Base-by-base conservation (phyloP, 2,329 filamentous ascomycete species). In the Aspergillus fructus region DNA sequence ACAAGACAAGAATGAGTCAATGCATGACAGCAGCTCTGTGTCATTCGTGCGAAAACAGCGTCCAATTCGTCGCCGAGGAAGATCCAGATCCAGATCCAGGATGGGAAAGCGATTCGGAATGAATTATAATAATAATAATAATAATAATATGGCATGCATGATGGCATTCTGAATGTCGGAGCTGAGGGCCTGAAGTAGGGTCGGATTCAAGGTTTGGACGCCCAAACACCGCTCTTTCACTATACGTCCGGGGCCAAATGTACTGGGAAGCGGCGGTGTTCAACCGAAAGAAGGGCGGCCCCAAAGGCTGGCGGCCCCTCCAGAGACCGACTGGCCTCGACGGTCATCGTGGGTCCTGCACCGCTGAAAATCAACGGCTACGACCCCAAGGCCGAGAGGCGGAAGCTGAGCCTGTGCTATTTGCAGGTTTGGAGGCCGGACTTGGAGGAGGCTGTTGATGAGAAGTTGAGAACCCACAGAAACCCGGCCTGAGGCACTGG, bases 181-280 rank as follows among this genome's bases (percentile, higher is more conserved):
- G 49, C 49, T 52, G 49, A 52, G 13, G 23, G 17, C 24, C n/a
- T 13, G 15, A n/a, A 33, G 19, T 24, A 52, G 13, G 17, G 30
- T 23, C 13, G 15, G 19, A 34, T 15, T 33, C 49, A 30, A 33
- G 12, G 40, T 30, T 30, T 19, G 12, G 9, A 34, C 40, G 24
- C 11, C 4, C 27, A 43, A 52, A 52, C 49, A 52, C 49, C 49
- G 49, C 49, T 43, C 41, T 30, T 52, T 52, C n/a, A 12, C 40
- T 17, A 37, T 34, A 45, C 43, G 39, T 19, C 24, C 24, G 23
- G 24, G 40, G 27, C 40, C n/a, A 27, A 34, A 33, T 52, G 40
- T 52, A 52, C 45, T 45, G 13, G 17, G 49, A 52, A 52, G 24
- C 49, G 27, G 49, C 49, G 49, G 49, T 52, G 49, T 52, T 52